Percentiles rank a stretch among this genome's conserved stretches.
Conservation (phyloP, 441 rosid genomes). For the Cnidoscolus chayamansa region DNA sequence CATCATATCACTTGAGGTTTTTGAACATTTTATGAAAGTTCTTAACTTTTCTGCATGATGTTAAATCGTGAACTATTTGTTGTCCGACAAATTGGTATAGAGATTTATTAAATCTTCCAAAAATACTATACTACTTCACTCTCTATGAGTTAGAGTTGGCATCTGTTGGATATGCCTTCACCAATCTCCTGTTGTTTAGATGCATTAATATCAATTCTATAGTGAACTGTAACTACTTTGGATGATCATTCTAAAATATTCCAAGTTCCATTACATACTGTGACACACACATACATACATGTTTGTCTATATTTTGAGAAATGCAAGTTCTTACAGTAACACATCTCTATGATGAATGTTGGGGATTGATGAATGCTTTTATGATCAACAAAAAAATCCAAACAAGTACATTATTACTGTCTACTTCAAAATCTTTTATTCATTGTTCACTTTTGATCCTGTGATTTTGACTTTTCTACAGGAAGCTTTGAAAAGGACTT, state of each 20-base stretch:
- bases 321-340: neutral
- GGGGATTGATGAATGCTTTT: neutral
- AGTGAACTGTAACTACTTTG: neutral
- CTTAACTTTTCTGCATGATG: conserved; percentile 19
- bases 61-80: conserved; percentile 11
- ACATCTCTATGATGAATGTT: neutral
- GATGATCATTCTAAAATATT: neutral
- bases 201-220: neutral
- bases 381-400: neutral
- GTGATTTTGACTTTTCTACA: conserved; percentile 33
- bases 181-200: neutral
- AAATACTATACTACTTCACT: conserved; percentile 11
- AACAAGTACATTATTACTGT: neutral
- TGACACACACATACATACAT: no score
- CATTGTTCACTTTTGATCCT: conserved; percentile 15
- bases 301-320: neutral
- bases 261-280: neutral
- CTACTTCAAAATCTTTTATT: neutral
- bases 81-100: conserved; percentile 1
- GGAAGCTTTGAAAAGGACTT: conserved; percentile 79
- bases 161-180: conserved; percentile 1
- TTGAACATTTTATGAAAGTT: neutral
- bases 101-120: conserved; percentile 1
- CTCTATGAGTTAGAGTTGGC: neutral
- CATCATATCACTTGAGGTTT: conserved; percentile 74